Evolutionary conservation across 2,329 filamentous ascomycete genomes (phyloP), one percentile per base, ranked within the genome.

Genomic region (Colletotrichum sp.): DNA sequence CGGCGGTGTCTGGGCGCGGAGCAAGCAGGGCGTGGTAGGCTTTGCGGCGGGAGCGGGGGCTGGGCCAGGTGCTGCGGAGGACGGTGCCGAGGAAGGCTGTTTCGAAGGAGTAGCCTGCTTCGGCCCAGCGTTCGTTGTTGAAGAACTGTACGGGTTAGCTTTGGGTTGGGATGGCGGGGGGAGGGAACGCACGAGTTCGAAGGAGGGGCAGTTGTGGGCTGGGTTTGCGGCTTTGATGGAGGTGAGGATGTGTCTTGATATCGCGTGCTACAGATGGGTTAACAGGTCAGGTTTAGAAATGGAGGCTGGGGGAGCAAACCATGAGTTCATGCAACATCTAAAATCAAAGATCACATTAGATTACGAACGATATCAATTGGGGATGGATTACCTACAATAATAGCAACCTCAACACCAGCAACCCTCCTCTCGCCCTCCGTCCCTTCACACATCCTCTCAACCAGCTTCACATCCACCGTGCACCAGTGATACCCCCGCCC

Each of bases 281-380:
- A 36, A 63, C 32, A 63, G 4, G 13, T 27, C 5, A 5, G 8
- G 1, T 52, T 66, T 7, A 39, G 36, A 19, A 19, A 9, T 39
- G 36, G 36, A 19, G 36, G 7, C 5, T 15, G 36, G 15, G 29
- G 61, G 12, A 0, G 16, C 72, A 55, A 25, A 75, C 72, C 72
- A 65, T 61, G 13, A 75, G 30, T 22, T 75, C 72, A 55, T 75
- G 72, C 32, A 72, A 30, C 22, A 72, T 72, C 72, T 75, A 6
- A 3, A 4, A 57, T 2, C 25, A 15, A 6, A 19, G 16, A 52
- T 19, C 68, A 30, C 5, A n/a, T n/a, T 9, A 36, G 1, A 36
- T 25, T 12, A 16, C 29, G 29, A 29, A 29, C 7, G 29, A 7
- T 8, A 32, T 12, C 5, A 32, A 32, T 32, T 5, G 4, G 11